phyloP scores from a whole-genome alignment of 192 early-diverging fungal species.

The Thoreauomyces humboldtii region DNA sequence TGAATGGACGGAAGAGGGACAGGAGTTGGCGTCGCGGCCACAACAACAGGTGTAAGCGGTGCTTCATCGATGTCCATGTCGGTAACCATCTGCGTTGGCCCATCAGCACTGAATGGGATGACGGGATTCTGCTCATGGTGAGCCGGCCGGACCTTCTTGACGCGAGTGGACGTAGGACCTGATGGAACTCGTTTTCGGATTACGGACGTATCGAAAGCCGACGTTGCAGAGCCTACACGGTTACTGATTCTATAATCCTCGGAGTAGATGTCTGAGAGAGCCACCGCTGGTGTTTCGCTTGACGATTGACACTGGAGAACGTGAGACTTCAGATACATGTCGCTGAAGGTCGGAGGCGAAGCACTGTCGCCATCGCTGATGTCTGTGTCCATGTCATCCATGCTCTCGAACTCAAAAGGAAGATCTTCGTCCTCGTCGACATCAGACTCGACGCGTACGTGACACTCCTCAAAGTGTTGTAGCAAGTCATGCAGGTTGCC shows the following conservation, averaged over 20 bases:
- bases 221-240: slow-evolving; percentile 14
- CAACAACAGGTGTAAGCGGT: slow-evolving; percentile 10
- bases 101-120: slow-evolving; percentile 38
- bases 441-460: slow-evolving; percentile 86
- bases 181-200: slow-evolving; percentile 31
- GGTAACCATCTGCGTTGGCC: slow-evolving; percentile 29
- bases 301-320: slow-evolving; percentile 1
- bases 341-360: slow-evolving; percentile 20
- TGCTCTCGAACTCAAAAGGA: slow-evolving; percentile 43
- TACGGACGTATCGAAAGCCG: slow-evolving; percentile 41
- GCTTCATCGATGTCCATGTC: slow-evolving; percentile 43
- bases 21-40: neutral
- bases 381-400: slow-evolving; percentile 48
- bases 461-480: slow-evolving; percentile 95
- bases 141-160: slow-evolving; percentile 26
- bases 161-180: slow-evolving; percentile 12
- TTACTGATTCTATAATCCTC: slow-evolving; percentile 31
- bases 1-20: neutral
- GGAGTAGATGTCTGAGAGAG: slow-evolving; percentile 37
- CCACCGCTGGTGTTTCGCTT: slow-evolving; percentile 13
- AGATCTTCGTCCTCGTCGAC: slow-evolving; percentile 67
- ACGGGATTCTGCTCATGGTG: slow-evolving; percentile 23
- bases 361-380: slow-evolving; percentile 31
- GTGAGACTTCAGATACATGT: slow-evolving; percentile 35
- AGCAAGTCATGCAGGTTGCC: slow-evolving; percentile 91